Evolutionary conservation across 192 early-diverging fungal species (phyloP).

Genomic region (Entomortierella lignicola): DNA sequence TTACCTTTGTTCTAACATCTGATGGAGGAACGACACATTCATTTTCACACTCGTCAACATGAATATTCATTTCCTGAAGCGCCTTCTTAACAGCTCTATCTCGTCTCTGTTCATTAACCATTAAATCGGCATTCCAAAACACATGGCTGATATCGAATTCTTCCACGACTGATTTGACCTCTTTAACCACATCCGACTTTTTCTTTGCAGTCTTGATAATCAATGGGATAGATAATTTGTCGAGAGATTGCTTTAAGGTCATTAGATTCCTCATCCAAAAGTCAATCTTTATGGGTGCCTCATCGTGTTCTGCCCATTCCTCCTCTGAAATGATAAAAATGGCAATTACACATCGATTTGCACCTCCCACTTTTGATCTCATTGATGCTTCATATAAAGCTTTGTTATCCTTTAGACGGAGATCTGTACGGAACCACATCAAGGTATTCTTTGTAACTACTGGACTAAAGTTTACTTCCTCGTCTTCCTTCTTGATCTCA

Average conservation of each 20-base stretch:
- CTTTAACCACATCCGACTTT: conserved; percentile 19
- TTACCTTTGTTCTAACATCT: conserved; percentile 61
- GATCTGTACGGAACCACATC: conserved; percentile 63
- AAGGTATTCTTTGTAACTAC: conserved; percentile 39
- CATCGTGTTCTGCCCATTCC: conserved; percentile 69
- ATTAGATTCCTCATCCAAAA: conserved; percentile 63
- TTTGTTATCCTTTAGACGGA: conserved; percentile 58
- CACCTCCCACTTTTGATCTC: conserved; percentile 30
- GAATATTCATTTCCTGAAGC: conserved; percentile 13
- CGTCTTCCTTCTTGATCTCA: conserved; percentile 5
- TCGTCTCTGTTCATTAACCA: conserved; percentile 61
- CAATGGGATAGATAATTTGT: conserved; percentile 56
- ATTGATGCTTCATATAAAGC: conserved; percentile 52
- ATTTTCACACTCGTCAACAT: conserved; percentile 56
- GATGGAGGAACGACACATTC: conserved; percentile 69
- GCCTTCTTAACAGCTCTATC: conserved; percentile 39
- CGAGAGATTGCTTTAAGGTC: conserved; percentile 43
- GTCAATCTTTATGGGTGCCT: conserved; percentile 64
- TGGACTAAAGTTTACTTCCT: neutral
- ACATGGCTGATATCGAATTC: conserved; percentile 48
- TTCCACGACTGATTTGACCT: conserved; percentile 11
- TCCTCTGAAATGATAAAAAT: conserved; percentile 66
- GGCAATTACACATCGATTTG: conserved; percentile 27
- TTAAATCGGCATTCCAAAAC: conserved; percentile 42
- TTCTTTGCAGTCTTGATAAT: conserved; percentile 43